Evolutionary conservation across 139 green algal genomes (phyloP), one percentile per base, ranked within the genome.

Genomic region (Astrephomene gubernaculifera): DNA sequence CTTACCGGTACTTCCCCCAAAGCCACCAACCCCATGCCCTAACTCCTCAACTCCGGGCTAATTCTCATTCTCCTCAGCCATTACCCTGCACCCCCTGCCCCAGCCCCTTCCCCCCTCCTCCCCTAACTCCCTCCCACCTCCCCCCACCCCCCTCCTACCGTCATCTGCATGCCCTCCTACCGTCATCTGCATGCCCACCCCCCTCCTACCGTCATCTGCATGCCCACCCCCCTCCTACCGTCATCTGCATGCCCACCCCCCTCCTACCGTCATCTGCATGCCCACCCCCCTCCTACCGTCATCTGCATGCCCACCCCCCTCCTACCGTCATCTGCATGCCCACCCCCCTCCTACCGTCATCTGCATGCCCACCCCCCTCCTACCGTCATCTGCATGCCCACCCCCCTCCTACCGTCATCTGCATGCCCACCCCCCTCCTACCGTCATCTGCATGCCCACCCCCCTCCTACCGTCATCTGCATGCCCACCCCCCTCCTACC

Each of bases 211-310:
- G 82, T 90, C 2, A 96, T 89, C 25, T 79, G 87, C n/a, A 87
- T 90, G 33, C 73, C 80, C 19, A 96, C 88, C 24, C 94, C 94
- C 22, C 85, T n/a, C n/a, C n/a, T n/a, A n/a, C n/a, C n/a, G n/a
- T n/a, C n/a, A n/a, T n/a, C n/a, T n/a, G n/a, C n/a, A n/a, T n/a
- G 19, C 6, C 19, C 57, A 14, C 19, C 19, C 63, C 63, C 8
- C 6, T 60, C 91, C 75, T 57, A 96, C 93, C 81, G 82, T 90
- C 2, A 96, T 89, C 25, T 79, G 87, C n/a, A 87, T 90, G 33
- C 73, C 80, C 19, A 96, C 88, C 24, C 94, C 94, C 22, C 85
- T n/a, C n/a, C n/a, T n/a, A n/a, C n/a, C n/a, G n/a, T n/a, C n/a
- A n/a, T n/a, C n/a, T n/a, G n/a, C n/a, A n/a, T n/a, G 19, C 6